A percentile compares a stretch with the other conserved stretches of the same genome.
These are phyloP conservation scores for Auxenochlorella pyrenoidosa DNA, from an alignment of 139 green algal genomes.

Conservation along the genomic window DNA sequence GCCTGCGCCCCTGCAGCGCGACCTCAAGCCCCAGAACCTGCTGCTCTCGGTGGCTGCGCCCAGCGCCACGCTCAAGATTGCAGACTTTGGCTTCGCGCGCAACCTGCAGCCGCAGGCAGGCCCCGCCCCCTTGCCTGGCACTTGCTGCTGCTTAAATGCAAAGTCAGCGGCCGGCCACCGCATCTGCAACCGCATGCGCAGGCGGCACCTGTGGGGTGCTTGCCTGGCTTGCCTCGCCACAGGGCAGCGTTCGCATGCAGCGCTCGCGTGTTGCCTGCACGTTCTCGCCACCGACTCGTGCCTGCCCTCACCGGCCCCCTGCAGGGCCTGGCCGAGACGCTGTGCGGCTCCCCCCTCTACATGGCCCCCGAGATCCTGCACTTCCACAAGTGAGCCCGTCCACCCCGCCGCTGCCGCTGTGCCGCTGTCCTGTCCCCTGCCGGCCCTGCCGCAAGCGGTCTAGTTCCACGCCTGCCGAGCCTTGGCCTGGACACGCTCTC, in stretches of 20 bases:
- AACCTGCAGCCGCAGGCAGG: conserved; percentile 79
- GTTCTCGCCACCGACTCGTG: background rate
- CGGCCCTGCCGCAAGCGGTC: no score
- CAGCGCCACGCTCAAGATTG: conserved; percentile 88
- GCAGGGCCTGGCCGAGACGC: conserved; percentile 92
- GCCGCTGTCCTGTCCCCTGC: no score
- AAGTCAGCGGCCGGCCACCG: no score
- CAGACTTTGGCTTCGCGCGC: conserved; percentile 99
- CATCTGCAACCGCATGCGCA: no score
- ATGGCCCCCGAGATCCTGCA: conserved; percentile 98
- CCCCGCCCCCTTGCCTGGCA: no score
- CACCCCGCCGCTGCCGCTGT: background rate
- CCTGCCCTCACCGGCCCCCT: background rate
- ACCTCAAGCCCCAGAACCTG: conserved; percentile 99
- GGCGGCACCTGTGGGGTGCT: no score
- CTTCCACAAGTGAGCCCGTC: conserved; percentile 54
- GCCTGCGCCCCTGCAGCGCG: conserved; percentile 82
- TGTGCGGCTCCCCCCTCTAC: conserved; percentile 97
- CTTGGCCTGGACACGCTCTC: no score
- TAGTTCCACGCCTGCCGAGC: no score
- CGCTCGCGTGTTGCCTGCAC: no score
- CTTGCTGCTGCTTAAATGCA: background rate
- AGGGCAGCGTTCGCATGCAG: no score
- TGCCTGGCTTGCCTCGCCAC: no score
- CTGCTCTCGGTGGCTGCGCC: conserved; percentile 71